Percentiles rank a stretch among this genome's conserved stretches.
These are phyloP conservation scores for Ophryocystis elektroscirrha DNA, from an alignment of 169 alveolate genomes.

Conservation along the genomic window DNA sequence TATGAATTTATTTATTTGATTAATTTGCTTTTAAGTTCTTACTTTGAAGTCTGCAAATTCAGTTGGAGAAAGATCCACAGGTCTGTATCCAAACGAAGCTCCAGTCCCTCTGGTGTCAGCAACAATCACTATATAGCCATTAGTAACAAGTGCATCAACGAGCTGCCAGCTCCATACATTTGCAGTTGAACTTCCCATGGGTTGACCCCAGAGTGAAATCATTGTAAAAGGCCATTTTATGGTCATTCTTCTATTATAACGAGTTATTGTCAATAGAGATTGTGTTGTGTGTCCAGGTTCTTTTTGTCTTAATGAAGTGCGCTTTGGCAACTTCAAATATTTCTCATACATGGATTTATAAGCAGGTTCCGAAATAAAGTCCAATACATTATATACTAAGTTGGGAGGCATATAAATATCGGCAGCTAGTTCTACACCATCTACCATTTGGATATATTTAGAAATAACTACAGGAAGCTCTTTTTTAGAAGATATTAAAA, in stretches of 20 bases:
- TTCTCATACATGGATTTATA: neutral
- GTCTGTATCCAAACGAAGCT: conserved; percentile 29
- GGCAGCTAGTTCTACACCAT: conserved; percentile 29
- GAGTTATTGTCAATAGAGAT: conserved; percentile 23
- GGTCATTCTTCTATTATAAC: conserved; percentile 27
- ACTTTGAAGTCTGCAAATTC: conserved; percentile 22
- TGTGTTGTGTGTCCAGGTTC: conserved; percentile 7
- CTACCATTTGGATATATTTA: conserved; percentile 24
- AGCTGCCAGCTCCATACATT: conserved; percentile 32
- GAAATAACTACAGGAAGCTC: conserved; percentile 27
- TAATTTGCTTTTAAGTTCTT: too few relatives aligned
- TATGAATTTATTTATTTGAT: too few relatives aligned
- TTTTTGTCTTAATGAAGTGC: neutral
- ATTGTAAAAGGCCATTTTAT: conserved; percentile 32
- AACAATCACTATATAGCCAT: conserved; percentile 28
- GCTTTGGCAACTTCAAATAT: conserved; percentile 1
- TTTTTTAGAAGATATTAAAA: conserved; percentile 3
- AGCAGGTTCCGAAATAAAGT: neutral
- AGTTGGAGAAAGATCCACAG: conserved; percentile 22
- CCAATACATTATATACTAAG: neutral
- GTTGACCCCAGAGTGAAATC: conserved; percentile 30
- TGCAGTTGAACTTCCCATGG: conserved; percentile 21
- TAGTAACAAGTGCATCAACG: conserved; percentile 24
- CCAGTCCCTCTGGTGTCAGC: conserved; percentile 40
- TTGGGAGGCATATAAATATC: conserved; percentile 25